Conservation (phyloP, 2,329 filamentous ascomycete species). For the Colletotrichum sp. region DNA sequence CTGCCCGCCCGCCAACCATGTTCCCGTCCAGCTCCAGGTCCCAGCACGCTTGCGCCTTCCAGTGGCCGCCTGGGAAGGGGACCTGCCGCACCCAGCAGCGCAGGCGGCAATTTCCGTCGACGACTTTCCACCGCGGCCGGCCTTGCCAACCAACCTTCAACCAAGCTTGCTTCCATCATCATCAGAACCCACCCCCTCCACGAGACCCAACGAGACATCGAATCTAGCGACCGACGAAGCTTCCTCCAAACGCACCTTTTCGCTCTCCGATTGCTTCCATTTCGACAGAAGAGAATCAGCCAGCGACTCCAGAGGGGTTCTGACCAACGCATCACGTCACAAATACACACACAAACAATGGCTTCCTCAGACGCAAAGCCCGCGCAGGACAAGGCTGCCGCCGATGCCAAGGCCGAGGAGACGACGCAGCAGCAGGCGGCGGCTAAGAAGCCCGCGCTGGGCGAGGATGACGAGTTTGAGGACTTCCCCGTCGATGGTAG, state of each 20-base stretch:
- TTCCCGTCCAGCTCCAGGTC: not conserved
- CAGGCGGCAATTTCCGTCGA: slow-evolving; percentile 17
- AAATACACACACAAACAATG: slow-evolving; percentile 21
- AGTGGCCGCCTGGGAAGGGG: not conserved
- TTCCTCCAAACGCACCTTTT: not conserved
- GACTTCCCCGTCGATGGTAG: slow-evolving; percentile 96
- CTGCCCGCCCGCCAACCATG: not conserved
- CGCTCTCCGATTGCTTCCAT: not conserved
- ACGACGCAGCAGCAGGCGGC: slow-evolving; percentile 64
- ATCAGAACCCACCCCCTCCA: not conserved
- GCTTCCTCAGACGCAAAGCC: slow-evolving; percentile 33
- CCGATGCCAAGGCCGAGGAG: slow-evolving; percentile 47
- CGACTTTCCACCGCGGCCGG: not conserved
- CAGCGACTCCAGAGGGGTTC: not conserved
- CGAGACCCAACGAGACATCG: not conserved
- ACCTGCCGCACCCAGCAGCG: not conserved
- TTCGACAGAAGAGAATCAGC: not conserved
- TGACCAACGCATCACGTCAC: not conserved
- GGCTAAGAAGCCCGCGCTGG: slow-evolving; percentile 62
- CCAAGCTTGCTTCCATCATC: not conserved
- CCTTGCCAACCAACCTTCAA: not conserved
- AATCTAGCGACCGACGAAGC: not conserved
- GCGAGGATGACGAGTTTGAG: slow-evolving; percentile 99
- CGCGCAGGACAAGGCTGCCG: slow-evolving; percentile 30
- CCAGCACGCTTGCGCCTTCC: slow-evolving; percentile 2